A percentile compares a stretch with the other conserved stretches of the same genome.
These are phyloP conservation scores for Globisporangium spinosum DNA, from an alignment of 352 stramenopile species.

Conservation along the genomic window DNA sequence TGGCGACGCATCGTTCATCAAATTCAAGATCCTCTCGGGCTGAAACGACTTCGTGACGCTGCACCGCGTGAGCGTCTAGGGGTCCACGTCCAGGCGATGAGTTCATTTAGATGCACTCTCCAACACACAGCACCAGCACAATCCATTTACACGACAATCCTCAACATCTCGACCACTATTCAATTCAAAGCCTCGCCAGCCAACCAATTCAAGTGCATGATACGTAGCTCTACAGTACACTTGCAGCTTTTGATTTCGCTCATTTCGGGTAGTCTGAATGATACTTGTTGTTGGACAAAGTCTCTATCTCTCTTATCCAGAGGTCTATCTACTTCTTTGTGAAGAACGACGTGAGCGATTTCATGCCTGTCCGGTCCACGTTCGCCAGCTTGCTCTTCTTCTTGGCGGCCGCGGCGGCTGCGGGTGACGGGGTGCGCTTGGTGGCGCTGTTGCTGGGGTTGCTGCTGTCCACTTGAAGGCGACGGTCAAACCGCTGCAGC, in stretches of 20 bases:
- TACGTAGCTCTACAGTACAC: neutral
- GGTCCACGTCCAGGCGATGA: slow-evolving; percentile 42
- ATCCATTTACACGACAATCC: neutral
- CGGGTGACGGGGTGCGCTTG: slow-evolving; percentile 39
- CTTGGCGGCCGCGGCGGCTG: slow-evolving; percentile 34
- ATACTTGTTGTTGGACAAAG: neutral
- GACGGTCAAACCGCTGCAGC: slow-evolving; percentile 28
- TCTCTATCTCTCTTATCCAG: neutral
- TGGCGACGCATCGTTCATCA: slow-evolving; percentile 76
- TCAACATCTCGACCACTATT: neutral
- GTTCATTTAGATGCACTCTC: neutral
- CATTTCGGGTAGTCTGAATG: neutral
- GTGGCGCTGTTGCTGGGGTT: neutral
- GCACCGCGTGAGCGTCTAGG: slow-evolving; percentile 79
- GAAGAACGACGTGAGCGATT: slow-evolving; percentile 84
- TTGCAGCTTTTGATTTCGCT: neutral
- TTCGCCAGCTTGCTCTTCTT: slow-evolving; percentile 83
- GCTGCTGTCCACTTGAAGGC: slow-evolving; percentile 24
- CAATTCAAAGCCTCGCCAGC: neutral
- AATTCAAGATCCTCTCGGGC: slow-evolving; percentile 82
- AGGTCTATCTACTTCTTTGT: slow-evolving; percentile 57
- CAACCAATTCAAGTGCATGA: neutral
- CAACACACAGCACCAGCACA: neutral
- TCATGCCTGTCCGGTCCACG: slow-evolving; percentile 75
- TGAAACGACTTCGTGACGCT: slow-evolving; percentile 78